Percentiles rank a stretch among this genome's conserved stretches.
phyloP scores from a whole-genome alignment of 306 rosid species.

The Begonia peltatifolia region DNA sequence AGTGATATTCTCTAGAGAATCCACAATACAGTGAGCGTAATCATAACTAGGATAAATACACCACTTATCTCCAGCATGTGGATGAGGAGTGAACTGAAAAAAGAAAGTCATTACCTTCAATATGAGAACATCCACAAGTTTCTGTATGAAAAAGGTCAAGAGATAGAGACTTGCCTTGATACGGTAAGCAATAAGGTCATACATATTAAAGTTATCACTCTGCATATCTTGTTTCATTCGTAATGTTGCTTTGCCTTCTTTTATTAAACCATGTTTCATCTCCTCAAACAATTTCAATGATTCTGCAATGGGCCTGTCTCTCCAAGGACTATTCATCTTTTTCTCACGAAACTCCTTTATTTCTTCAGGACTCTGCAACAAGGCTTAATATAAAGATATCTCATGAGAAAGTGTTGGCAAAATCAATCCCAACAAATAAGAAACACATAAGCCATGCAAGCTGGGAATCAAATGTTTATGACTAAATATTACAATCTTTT shows the following conservation, averaged over 20 bases:
- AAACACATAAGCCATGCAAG: neutral
- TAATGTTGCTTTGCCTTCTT: conserved; percentile 95
- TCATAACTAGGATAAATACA: conserved; percentile 98
- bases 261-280: conserved; percentile 66
- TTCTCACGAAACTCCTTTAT: conserved; percentile 87
- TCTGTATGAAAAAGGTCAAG: conserved; percentile 5
- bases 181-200: conserved; percentile 94
- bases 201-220: conserved; percentile 92
- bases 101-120: conserved; percentile 15
- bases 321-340: conserved; percentile 95
- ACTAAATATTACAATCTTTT: too few relatives aligned
- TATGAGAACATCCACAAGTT: conserved; percentile 4
- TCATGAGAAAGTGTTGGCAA: too few relatives aligned
- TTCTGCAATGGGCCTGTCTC: conserved; percentile 77
- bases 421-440: neutral
- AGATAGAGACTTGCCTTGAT: conserved; percentile 46
- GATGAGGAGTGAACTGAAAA: conserved; percentile 82
- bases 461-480: too few relatives aligned
- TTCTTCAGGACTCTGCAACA: conserved; percentile 72
- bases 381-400: neutral
- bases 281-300: conserved; percentile 80
- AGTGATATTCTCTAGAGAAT: conserved; percentile 91
- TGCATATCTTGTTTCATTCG: conserved; percentile 99
- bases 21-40: conserved; percentile 93
- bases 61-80: conserved; percentile 99